These are phyloP conservation scores for Trifolium pratense DNA, from an alignment of 306 rosid genomes.

Conservation along the genomic window DNA sequence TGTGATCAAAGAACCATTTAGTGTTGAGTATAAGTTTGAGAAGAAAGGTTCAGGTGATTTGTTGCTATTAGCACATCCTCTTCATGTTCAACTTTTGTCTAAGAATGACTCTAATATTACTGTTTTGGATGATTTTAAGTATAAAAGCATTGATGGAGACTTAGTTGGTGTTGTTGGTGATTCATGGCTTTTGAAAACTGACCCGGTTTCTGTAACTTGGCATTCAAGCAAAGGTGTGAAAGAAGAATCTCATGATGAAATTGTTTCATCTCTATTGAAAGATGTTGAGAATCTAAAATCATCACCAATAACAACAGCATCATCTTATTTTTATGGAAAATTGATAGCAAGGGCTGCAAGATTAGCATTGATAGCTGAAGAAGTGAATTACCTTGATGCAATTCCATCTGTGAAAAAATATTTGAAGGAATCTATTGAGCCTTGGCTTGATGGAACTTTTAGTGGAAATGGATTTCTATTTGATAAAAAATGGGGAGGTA, in stretches of 20 bases:
- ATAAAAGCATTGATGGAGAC: slow-evolving; percentile 84
- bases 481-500: slow-evolving; percentile 86
- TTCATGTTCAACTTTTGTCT: slow-evolving; percentile 65
- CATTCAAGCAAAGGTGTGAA: slow-evolving; percentile 68
- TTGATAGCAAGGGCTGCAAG: slow-evolving; percentile 86
- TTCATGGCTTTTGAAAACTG: slow-evolving; percentile 68
- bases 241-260: slow-evolving; percentile 51
- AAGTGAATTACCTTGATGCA: slow-evolving; percentile 55
- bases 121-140: slow-evolving; percentile 64
- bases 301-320: slow-evolving; percentile 38
- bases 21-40: slow-evolving; percentile 76
- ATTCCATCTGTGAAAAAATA: slow-evolving; percentile 60
- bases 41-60: slow-evolving; percentile 76
- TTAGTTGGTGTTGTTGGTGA: slow-evolving; percentile 86
- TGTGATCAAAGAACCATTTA: slow-evolving; percentile 57
- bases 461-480: slow-evolving; percentile 73
- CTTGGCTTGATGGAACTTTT: slow-evolving; percentile 86
- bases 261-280: slow-evolving; percentile 56
- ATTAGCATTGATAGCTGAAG: slow-evolving; percentile 89
- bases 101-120: slow-evolving; percentile 40
- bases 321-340: slow-evolving; percentile 76
- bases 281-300: slow-evolving; percentile 66
- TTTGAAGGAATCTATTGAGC: slow-evolving; percentile 71
- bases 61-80: slow-evolving; percentile 84
- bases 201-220: slow-evolving; percentile 75